A percentile compares a stretch with the other conserved stretches of the same genome.
Evolutionary conservation across 495 filamentous ascomycete species (phyloP).

Genomic region (Letharia columbiana): DNA sequence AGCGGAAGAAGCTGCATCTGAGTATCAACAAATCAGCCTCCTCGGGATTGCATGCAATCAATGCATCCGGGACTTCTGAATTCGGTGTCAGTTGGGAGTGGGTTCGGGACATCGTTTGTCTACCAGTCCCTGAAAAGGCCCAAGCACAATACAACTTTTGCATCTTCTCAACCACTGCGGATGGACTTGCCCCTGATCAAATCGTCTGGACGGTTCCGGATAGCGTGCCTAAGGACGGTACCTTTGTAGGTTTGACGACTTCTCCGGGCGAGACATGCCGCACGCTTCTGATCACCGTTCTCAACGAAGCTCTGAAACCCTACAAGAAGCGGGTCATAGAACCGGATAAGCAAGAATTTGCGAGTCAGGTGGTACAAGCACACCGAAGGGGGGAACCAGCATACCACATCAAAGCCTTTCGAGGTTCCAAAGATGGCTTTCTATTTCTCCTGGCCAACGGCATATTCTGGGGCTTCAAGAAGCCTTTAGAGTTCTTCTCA

Average conservation of each 20-base stretch:
- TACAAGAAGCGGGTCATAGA: slow-evolving; percentile 53
- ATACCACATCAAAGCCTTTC: slow-evolving; percentile 84
- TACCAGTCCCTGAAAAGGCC: slow-evolving; percentile 86
- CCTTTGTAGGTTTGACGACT: slow-evolving; percentile 38
- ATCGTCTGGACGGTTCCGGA: slow-evolving; percentile 78
- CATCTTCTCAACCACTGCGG: slow-evolving; percentile 54
- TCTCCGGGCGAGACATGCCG: slow-evolving; percentile 50
- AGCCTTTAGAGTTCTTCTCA: slow-evolving; percentile 79
- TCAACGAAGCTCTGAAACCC: slow-evolving; percentile 49
- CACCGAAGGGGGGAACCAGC: slow-evolving; percentile 84
- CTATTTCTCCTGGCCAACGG: slow-evolving; percentile 82
- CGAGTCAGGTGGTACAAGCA: slow-evolving; percentile 65
- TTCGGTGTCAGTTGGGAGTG: slow-evolving; percentile 60
- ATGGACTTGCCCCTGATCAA: slow-evolving; percentile 33
- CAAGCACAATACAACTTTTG: slow-evolving; percentile 85
- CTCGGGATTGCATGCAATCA: slow-evolving; percentile 58
- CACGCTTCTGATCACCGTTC: slow-evolving; percentile 52
- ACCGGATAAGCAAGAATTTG: slow-evolving; percentile 67
- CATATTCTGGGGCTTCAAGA: slow-evolving; percentile 92
- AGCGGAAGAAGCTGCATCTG: slow-evolving; percentile 84
- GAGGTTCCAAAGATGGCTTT: slow-evolving; percentile 90
- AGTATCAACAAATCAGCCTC: slow-evolving; percentile 48
- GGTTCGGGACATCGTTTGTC: slow-evolving; percentile 74
- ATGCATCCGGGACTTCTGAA: slow-evolving; percentile 55
- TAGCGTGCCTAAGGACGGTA: slow-evolving; percentile 57